Base-by-base conservation (phyloP, 208 protist species). In the Trypanosoma congolense region DNA sequence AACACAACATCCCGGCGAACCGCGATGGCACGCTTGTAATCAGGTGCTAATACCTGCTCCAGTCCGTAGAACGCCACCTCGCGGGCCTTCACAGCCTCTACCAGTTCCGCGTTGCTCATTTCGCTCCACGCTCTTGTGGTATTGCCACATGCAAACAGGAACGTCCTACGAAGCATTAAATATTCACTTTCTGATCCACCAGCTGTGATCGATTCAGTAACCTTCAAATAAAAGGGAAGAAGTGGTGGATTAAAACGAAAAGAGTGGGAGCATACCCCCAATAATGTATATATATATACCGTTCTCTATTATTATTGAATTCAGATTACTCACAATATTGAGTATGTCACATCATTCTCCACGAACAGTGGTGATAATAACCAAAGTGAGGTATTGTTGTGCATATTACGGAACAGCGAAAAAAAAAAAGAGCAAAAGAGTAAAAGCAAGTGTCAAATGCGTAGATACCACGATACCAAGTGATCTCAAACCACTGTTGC, bases 21-120 rank as follows among this genome's bases (percentile, higher is more conserved):
- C 8, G 56, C 65, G 36, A 96, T 92, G 28, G 90, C 90, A 38
- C 90, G 75, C 16, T 92, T 77, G 61, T 92, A 94, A 66, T 96
- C 90, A 1, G 90, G 90, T 9, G 78, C 69, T 26, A 93, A 68
- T 9, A 66, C 82, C 60, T 93, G 73, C 61, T 96, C 86, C 2
- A 96, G 66, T 10, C 73, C 82, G 60, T 96, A 88, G 47, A 94
- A 87, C 26, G 83, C 51, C 25, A 96, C 70, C 67, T 92, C 79
- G 54, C 92, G 88, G 21, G 45, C 53, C 12, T 75, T 51, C 40
- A 96, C 79, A 42, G 79, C 76, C 22, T 86, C 51, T 10, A 77
- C 77, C 47, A 96, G 80, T 55, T 91, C 84, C 24, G 61, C 61
- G 56, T 96, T 80, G 14, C 67, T 80, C 43, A 73, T 65, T 26